Evolutionary conservation across 1,139 yeast species (phyloP), one percentile per base, ranked within the genome.

Genomic region (Magnusiomyces tetraspermus): DNA sequence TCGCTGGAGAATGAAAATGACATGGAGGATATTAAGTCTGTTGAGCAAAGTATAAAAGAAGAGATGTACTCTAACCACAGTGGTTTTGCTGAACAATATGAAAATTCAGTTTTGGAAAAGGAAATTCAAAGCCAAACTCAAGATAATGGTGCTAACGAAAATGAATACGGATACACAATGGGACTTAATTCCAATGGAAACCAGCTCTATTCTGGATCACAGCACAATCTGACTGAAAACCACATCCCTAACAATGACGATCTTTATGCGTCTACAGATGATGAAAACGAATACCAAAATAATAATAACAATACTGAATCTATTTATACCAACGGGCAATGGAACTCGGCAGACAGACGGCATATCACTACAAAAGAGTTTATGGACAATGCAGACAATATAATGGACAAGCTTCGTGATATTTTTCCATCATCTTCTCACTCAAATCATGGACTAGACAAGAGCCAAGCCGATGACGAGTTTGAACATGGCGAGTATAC

Each of bases 301-400:
- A n/a, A 8, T 10, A 17, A 36, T 36, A 5, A 8, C 19, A 36
- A 36, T 10, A 5, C 5, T 36, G 17, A 8, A 36, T 10, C 40
- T 36, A n/a, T 5, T n/a, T n/a, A n/a, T n/a, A 10, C 40, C 19
- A 11, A 28, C 33, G 17, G 10, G 15, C 26, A 15, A 13, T 51
- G 56, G 53, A 51, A 51, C 28, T 51, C 56, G 2, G 49, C 49
- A 23, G 53, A 51, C n/a, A 40, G 54, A 38, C 41, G 48, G 11
- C 54, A 49, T 11, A 38, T 51, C 28, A 53, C 56, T 23, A 53
- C 56, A 15, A 54, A 53, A 36, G 56, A 53, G 33, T 53, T 53
- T 36, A 49, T 53, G 48, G 52, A 46, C 21, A 51, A 50, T 22
- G 56, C 56, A 1, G 54, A 53, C 13, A 43, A 51, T 6, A 21